Base-by-base conservation (phyloP, 768 basidiomycete genomes). In the Asterophora lycoperdoides region DNA sequence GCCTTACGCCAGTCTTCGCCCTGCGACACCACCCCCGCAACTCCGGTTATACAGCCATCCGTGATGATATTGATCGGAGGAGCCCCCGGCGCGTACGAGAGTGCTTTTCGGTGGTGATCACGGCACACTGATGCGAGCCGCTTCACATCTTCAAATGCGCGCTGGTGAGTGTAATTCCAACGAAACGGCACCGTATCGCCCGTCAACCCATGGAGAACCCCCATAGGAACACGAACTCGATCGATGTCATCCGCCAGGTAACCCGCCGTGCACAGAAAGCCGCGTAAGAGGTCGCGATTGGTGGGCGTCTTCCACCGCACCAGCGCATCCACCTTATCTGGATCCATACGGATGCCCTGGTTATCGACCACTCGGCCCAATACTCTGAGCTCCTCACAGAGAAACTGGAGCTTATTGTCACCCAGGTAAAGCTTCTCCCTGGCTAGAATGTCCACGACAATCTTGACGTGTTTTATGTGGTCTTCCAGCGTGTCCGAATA, bases 321-420 rank as follows among this genome's bases (percentile, higher is more conserved):
- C 0, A 73, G 57, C 0, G 48, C 30, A 33, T 73, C 62, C 0
- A 76, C 69, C 35, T 75, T 76, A 20, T 64, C 46, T 0, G 68
- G 71, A 30, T 75, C 68, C 69, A 74, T 73, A 0, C 15, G 40
- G 4, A 76, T 72, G 0, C 72, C 70, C 0, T 60, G 7, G 5
- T 66, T 56, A 20, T 69, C 61, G 8, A 74, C 51, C 0, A 74
- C 45, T 0, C 61, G 60, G 0, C 61, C 58, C 0, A 63, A 44
- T 15, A 63, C 36, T 13, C 55, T 52, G 32, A 63, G 8, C 37
- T 53, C 52, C 7, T 30, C 5, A 2, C 30, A 36, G 2, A 61
- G 46, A 29, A 61, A 53, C 19, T 48, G 33, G 10, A 60, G 44
- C 50, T 74, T 74, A 9, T 53, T 41, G 3, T 41, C 28, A 6